A percentile compares a stretch with the other conserved stretches of the same genome.
These are phyloP conservation scores for Solanum hybrid DNA, from an alignment of 305 asterid genomes.

Conservation along the genomic window DNA sequence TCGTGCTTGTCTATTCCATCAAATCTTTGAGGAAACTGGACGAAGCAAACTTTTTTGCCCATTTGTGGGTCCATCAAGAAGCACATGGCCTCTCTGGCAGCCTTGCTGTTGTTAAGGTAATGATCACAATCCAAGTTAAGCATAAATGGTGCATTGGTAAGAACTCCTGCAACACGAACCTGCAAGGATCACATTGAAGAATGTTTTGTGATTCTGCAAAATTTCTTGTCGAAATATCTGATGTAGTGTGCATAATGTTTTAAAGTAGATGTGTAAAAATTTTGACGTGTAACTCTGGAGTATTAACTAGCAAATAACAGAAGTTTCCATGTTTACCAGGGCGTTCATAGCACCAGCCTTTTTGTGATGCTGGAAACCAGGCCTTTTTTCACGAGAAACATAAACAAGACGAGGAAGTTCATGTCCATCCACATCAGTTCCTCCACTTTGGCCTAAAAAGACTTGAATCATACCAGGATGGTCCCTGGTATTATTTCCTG, in stretches of 20 bases:
- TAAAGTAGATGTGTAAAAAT: background rate
- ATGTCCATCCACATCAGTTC: constrained; percentile 78
- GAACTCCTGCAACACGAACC: constrained; percentile 96
- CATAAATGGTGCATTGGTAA: constrained; percentile 98
- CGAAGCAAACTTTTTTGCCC: constrained; percentile 88
- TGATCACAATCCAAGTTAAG: constrained; percentile 99
- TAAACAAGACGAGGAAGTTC: constrained; percentile 95
- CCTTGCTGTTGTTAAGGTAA: constrained; percentile 91
- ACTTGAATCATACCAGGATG: constrained; percentile 99
- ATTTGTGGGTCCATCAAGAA: constrained; percentile 91
- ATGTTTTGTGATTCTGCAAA: background rate
- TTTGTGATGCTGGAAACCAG: constrained; percentile 94
- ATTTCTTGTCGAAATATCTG: background rate
- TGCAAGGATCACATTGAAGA: constrained; percentile 16
- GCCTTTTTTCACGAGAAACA: constrained; percentile 99
- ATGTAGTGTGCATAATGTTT: background rate
- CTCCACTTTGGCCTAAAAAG: constrained; percentile 89
- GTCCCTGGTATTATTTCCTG: constrained; percentile 90
- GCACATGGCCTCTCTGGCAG: constrained; percentile 94
- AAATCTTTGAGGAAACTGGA: constrained; percentile 95
- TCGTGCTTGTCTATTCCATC: constrained; percentile 91
- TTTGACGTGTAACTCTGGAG: background rate
- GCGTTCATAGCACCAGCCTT: constrained; percentile 98
- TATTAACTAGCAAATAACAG: constrained; percentile 3
- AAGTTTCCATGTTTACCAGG: constrained; percentile 47